Evolutionary conservation across 2,329 filamentous ascomycete genomes (phyloP).

Genomic region (Colletotrichum gigasporum): DNA sequence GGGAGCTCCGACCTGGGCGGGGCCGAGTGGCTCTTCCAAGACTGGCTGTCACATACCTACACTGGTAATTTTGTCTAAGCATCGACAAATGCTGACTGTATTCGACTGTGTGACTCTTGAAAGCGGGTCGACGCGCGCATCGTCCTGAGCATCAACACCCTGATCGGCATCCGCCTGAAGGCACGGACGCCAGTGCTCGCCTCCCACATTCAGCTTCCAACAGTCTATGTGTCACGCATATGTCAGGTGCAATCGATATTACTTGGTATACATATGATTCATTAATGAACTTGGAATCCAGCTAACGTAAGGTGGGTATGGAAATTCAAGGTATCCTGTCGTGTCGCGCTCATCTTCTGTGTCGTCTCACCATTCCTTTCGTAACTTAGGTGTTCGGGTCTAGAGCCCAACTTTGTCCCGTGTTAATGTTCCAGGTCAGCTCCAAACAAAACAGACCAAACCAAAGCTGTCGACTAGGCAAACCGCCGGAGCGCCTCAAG

Average conservation of each 20-base stretch:
- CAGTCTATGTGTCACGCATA: constrained; percentile 1
- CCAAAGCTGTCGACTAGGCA: too few relatives aligned
- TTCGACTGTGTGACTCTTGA: not conserved
- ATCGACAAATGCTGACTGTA: not conserved
- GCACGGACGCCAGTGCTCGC: not conserved
- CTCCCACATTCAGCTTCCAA: not conserved
- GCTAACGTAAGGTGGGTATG: constrained; percentile 5
- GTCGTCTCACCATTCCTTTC: not conserved
- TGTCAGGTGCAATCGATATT: not conserved
- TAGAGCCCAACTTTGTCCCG: not conserved
- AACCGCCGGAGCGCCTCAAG: not conserved
- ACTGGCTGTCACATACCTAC: not conserved
- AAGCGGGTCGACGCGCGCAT: not conserved
- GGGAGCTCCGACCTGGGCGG: not conserved
- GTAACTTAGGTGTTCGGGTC: not conserved
- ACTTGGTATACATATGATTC: not conserved
- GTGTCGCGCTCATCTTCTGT: not conserved
- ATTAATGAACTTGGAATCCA: not conserved
- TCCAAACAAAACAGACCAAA: not conserved
- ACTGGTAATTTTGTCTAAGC: constrained; percentile 5
- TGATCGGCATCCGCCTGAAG: not conserved
- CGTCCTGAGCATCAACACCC: not conserved
- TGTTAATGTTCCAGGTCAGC: too few relatives aligned
- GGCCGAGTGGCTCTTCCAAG: not conserved
- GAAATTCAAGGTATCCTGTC: constrained; percentile 1